A percentile compares a stretch with the other conserved stretches of the same genome.
Evolutionary conservation across 2,329 filamentous ascomycete genomes (phyloP).

Genomic region (Penicillium psychrosexuale): DNA sequence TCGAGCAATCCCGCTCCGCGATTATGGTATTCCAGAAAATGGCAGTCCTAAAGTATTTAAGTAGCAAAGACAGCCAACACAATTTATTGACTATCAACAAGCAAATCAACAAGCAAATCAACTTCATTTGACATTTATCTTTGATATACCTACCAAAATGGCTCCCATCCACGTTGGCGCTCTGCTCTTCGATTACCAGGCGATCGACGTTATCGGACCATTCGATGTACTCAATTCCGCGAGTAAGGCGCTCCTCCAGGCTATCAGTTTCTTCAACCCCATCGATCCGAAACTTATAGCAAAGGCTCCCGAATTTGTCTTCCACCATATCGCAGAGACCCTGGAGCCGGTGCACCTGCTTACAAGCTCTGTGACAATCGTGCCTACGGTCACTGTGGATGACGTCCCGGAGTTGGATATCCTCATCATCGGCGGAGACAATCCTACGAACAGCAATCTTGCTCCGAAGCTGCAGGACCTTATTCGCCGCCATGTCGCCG

Average conservation of each 20-base stretch:
- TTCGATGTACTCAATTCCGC: conserved; percentile 31
- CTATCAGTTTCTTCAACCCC: conserved; percentile 9
- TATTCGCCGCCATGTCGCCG: not conserved
- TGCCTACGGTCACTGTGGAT: not conserved
- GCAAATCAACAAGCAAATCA: not conserved
- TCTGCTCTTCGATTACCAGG: conserved; percentile 33
- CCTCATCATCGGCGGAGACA: not conserved
- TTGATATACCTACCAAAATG: conserved; percentile 7
- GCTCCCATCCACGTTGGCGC: conserved; percentile 26
- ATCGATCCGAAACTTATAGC: conserved; percentile 19
- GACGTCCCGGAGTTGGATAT: not conserved
- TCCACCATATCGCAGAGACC: conserved; percentile 38
- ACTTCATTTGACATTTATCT: not conserved
- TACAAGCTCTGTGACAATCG: conserved; percentile 22
- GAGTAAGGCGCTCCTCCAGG: conserved; percentile 17
- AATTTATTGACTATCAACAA: not conserved
- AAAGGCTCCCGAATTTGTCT: conserved; percentile 29
- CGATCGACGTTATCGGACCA: conserved; percentile 35
- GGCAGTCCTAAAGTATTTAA: not conserved
- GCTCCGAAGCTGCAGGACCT: not conserved
- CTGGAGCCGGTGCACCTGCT: conserved; percentile 26
- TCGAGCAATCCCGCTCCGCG: not conserved
- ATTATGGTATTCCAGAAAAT: not conserved
- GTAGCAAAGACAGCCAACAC: not conserved
- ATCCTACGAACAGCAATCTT: not conserved